Base-by-base conservation (phyloP, 306 rosid genomes). In the Begonia peltatifolia region DNA sequence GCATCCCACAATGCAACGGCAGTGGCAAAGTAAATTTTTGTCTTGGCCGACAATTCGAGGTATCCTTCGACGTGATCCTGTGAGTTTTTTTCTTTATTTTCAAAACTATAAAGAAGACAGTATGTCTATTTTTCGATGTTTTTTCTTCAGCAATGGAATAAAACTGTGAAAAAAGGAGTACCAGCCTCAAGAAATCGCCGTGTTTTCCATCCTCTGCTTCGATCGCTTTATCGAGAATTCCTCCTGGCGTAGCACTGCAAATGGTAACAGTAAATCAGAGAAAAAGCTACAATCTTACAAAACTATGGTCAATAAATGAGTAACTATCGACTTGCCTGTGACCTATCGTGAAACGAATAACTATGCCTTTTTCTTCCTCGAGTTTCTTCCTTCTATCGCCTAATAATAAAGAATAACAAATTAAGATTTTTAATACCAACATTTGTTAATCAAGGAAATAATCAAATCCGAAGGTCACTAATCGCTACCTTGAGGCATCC, bases 321-420 rank as follows among this genome's bases (percentile, higher is more conserved):
- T 7, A 30, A 42, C 12, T 1, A 1, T 57, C 25, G 44, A 53
- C 77, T 76, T 56, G 85, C 97, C 94, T 82, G 82, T 76, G 95
- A 56, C 97, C 97, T 46, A 89, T 84, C 49, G 83, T 87, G 59
- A 89, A 89, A 46, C 85, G 95, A 56, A 89, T 69, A 58, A 89
- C 55, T 64, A 89, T 78, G 64, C 94, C 90, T 68, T 76, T 89
- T 74, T 85, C 84, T 66, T 84, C 95, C 76, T 89, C 97, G 71
- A 85, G 61, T 73, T 72, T 82, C 70, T 74, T 82, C 67, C 87
- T 76, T 67, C 76, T 67, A 57, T 78, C 78, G 55, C 76, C 97
- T 89, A 43, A 55, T 59, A 62, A 54, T n/a, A 44, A 44, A 1
- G 14, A 44, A 44, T 1, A 44, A 44, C 48, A 44, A 10, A 44